Percentiles rank a stretch among this genome's conserved stretches.
Evolutionary conservation across 2,329 filamentous ascomycete species (phyloP).

Genomic region (Sporothrix phasma): DNA sequence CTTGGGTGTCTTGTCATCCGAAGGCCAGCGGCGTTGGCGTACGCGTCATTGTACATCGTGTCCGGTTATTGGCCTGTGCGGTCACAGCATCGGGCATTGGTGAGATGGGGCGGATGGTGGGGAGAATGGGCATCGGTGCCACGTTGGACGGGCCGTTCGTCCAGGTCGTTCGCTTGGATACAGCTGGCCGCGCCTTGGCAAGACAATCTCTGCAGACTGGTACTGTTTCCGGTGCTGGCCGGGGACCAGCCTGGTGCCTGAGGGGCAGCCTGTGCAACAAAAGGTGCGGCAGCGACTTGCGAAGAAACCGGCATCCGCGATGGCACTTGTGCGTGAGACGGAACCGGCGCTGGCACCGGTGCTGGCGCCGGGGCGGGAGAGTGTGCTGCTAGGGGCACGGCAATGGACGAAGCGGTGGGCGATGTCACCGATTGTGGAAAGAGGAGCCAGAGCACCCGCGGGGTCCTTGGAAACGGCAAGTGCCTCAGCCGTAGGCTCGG

Average conservation of each 20-base stretch:
- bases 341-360: constrained; percentile 4
- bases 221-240: constrained; percentile 16
- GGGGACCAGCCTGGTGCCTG: constrained; percentile 21
- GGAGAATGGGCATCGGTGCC: constrained; percentile 90
- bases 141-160: constrained; percentile 69
- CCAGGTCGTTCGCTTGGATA: constrained; percentile 86
- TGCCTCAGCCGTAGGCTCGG: constrained; percentile 51
- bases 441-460: not conserved
- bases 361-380: not conserved
- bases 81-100: constrained; percentile 91
- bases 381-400: not conserved
- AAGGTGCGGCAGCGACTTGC: not conserved
- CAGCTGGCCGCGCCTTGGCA: constrained; percentile 40
- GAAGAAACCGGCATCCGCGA: constrained; percentile 8
- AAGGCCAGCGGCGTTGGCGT: constrained; percentile 33
- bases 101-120: constrained; percentile 87
- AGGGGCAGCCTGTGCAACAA: not conserved
- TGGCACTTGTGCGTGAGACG: constrained; percentile 7
- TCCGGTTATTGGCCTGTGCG: constrained; percentile 68
- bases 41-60: constrained; percentile 42
- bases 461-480: constrained; percentile 7
- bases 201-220: constrained; percentile 32
- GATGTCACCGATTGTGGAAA: constrained; percentile 3
- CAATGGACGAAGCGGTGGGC: not conserved
- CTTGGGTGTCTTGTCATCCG: constrained; percentile 61